Conservation (phyloP, 2,329 filamentous ascomycete species). For the Alternaria sp. region DNA sequence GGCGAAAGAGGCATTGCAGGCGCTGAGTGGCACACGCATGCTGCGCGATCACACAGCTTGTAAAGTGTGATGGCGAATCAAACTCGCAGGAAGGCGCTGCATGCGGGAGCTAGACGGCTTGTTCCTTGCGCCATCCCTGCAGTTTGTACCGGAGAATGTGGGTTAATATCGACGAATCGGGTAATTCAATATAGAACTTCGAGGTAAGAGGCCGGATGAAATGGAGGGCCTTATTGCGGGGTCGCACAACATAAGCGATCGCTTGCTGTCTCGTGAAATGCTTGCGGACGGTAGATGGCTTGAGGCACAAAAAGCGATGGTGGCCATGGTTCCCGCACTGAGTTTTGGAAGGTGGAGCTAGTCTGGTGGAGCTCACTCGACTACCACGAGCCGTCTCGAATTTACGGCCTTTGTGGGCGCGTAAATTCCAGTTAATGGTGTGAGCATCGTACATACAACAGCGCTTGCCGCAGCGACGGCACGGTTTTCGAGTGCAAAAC, state of each 20-base stretch:
- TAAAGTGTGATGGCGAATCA: conserved; percentile 38
- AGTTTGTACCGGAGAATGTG: conserved; percentile 13
- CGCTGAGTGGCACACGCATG: conserved; percentile 45
- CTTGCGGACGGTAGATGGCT: not conserved
- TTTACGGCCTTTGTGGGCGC: conserved; percentile 38
- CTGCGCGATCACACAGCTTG: conserved; percentile 42
- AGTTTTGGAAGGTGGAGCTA: conserved; percentile 7
- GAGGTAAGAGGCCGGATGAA: conserved; percentile 12
- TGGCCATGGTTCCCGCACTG: not conserved
- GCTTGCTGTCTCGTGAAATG: conserved; percentile 7
- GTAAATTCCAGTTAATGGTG: conserved; percentile 34
- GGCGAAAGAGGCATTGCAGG: conserved; percentile 37
- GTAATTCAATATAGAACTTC: conserved; percentile 24
- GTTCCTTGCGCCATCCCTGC: conserved; percentile 28
- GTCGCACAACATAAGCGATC: conserved; percentile 15
- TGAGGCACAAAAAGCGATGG: not conserved
- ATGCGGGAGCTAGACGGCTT: conserved; percentile 27
- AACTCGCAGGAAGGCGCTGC: conserved; percentile 11
- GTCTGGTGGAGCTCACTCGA: conserved; percentile 8
- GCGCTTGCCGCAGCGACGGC: conserved; percentile 23
- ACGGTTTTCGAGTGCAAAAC: conserved; percentile 9
- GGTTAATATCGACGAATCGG: conserved; percentile 25
- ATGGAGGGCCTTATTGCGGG: conserved; percentile 6
- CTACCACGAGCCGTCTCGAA: conserved; percentile 18
- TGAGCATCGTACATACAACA: conserved; percentile 31